Evolutionary conservation across 495 filamentous ascomycete species (phyloP).

Genomic region (Aspergillus cristatus): DNA sequence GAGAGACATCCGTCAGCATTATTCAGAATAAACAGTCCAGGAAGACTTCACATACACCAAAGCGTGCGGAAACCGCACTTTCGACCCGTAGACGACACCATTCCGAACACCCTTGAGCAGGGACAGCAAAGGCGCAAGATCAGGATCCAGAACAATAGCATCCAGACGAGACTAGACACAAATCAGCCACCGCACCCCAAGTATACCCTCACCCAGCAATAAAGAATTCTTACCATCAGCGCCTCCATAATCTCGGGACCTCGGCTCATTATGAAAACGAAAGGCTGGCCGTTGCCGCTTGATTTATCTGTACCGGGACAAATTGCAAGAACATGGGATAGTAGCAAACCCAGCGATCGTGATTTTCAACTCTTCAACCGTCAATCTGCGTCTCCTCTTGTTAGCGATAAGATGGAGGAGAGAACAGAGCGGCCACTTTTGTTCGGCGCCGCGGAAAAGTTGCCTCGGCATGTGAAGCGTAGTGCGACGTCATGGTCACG

Average conservation of each 20-base stretch:
- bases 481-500: conserved; percentile 36
- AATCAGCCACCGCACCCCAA: conserved; percentile 2
- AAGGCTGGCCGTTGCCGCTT: conserved; percentile 2
- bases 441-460: conserved; percentile 14
- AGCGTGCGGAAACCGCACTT: conserved; percentile 97
- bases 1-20: conserved; percentile 6
- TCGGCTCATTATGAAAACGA: conserved; percentile 16
- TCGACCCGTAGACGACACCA: conserved; percentile 93
- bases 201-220: neutral
- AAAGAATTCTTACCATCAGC: conserved; percentile 21
- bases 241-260: conserved; percentile 33
- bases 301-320: conserved; percentile 7
- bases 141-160: conserved; percentile 67
- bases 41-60: conserved; percentile 57
- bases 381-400: too few relatives aligned
- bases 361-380: too few relatives aligned
- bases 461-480: conserved; percentile 39
- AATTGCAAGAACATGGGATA: conserved; percentile 10
- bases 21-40: neutral
- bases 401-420: conserved; percentile 5
- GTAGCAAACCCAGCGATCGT: too few relatives aligned
- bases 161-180: conserved; percentile 41
- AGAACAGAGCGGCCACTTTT: neutral
- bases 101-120: conserved; percentile 89
- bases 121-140: conserved; percentile 70